Evolutionary conservation across 2,329 filamentous ascomycete genomes (phyloP).

Genomic region (Trichoderma pleuroti): DNA sequence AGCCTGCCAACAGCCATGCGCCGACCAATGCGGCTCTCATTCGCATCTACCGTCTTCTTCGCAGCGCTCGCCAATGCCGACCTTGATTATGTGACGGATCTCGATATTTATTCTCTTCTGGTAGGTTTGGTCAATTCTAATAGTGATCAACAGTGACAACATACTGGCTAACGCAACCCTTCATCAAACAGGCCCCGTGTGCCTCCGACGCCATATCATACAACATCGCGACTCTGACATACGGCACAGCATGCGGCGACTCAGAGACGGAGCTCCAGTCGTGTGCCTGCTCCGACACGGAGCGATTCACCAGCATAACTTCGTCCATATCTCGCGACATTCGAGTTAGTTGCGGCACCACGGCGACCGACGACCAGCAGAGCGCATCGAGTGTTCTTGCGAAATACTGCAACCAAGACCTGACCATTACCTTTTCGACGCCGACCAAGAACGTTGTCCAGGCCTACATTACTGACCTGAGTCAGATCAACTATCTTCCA

Average conservation of each 20-base stretch:
- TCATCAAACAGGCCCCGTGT: constrained; percentile 44
- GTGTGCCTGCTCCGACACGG: constrained; percentile 51
- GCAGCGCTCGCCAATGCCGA: constrained; percentile 18
- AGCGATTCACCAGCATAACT: constrained; percentile 38
- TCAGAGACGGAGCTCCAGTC: constrained; percentile 45
- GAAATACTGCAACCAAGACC: constrained; percentile 48
- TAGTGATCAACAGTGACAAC: rapidly evolving
- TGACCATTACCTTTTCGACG: constrained; percentile 38
- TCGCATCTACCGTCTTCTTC: background rate
- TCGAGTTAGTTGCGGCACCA: constrained; percentile 42
- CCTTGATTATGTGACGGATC: constrained; percentile 45
- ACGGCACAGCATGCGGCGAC: constrained; percentile 39
- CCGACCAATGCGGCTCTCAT: background rate
- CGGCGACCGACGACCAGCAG: constrained; percentile 46
- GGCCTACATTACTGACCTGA: constrained; percentile 49
- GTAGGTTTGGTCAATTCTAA: constrained; percentile 26
- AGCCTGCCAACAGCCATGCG: constrained; percentile 3
- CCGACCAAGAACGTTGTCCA: constrained; percentile 41
- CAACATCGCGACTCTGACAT: constrained; percentile 43
- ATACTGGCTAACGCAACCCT: background rate
- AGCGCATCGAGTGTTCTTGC: constrained; percentile 45
- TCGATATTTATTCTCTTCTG: constrained; percentile 40
- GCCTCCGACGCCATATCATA: constrained; percentile 44
- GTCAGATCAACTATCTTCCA: constrained; percentile 37
- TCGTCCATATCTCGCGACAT: constrained; percentile 39